Conservation (phyloP, 1,139 yeast genomes). For the Lodderomyces theae region DNA sequence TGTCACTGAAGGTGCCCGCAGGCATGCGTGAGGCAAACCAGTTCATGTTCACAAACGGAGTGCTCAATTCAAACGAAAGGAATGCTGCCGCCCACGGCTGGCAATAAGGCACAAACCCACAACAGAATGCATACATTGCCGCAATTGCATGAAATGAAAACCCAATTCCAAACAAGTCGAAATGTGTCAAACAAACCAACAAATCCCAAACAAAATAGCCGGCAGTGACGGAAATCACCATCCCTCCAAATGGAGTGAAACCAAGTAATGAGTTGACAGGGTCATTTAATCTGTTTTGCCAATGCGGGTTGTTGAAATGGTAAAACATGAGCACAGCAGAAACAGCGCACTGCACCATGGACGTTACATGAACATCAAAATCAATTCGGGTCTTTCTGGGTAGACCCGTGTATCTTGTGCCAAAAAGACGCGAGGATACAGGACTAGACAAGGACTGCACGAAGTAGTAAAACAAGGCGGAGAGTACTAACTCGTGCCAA, state of each 20-base stretch:
- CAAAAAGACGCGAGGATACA: conserved; percentile 31
- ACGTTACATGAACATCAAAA: conserved; percentile 85
- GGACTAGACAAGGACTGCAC: conserved; percentile 44
- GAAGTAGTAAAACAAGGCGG: conserved; percentile 38
- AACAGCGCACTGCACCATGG: conserved; percentile 74
- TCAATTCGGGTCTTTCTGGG: conserved; percentile 53
- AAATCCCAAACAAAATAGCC: conserved; percentile 96
- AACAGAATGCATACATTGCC: conserved; percentile 70
- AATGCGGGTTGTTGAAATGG: conserved; percentile 51
- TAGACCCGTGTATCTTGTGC: conserved; percentile 48
- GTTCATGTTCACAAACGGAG: conserved; percentile 88
- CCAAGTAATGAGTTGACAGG: conserved; percentile 52
- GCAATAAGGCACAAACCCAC: conserved; percentile 48
- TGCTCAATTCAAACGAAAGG: conserved; percentile 82
- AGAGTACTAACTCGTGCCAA: conserved; percentile 51
- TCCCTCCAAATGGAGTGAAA: conserved; percentile 69
- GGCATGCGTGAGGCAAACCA: conserved; percentile 86
- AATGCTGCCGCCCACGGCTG: conserved; percentile 83
- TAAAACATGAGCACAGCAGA: conserved; percentile 58
- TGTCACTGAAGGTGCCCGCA: conserved; percentile 49
- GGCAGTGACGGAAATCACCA: conserved; percentile 66
- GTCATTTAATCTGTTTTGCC: conserved; percentile 44
- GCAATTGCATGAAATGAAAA: conserved; percentile 84
- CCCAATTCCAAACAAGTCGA: conserved; percentile 71
- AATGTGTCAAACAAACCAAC: conserved; percentile 58